These are phyloP conservation scores for Wallemia ichthyophaga DNA, from an alignment of 1,284 basidiomycete species.

Conservation along the genomic window DNA sequence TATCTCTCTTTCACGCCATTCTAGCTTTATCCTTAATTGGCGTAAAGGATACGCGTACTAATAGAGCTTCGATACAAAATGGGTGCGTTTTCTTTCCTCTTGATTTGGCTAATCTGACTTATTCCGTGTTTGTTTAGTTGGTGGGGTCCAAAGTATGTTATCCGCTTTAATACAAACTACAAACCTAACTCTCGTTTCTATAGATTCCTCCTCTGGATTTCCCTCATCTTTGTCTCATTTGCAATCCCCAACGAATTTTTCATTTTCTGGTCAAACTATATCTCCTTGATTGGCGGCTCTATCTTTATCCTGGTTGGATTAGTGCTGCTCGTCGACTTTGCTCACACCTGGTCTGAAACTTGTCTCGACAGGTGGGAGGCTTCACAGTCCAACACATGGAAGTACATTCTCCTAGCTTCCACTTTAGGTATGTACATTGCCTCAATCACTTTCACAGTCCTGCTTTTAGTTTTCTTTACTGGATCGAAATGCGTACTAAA, in stretches of 20 bases:
- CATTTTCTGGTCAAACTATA: constrained; percentile 84
- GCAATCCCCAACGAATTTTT: constrained; percentile 82
- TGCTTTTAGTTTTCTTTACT: constrained; percentile 80
- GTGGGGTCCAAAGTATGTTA: constrained; percentile 65
- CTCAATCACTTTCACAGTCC: constrained; percentile 48
- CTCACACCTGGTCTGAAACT: constrained; percentile 90
- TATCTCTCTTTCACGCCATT: constrained; percentile 63
- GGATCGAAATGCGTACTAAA: constrained; percentile 63
- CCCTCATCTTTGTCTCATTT: constrained; percentile 51
- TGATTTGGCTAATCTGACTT: background rate
- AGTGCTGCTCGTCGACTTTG: constrained; percentile 91
- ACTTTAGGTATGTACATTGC: constrained; percentile 63
- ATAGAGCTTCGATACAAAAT: constrained; percentile 82
- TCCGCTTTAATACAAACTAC: background rate
- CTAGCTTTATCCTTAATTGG: constrained; percentile 51
- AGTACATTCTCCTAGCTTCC: constrained; percentile 82
- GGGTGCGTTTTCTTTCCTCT: constrained; percentile 27
- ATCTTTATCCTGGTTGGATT: constrained; percentile 83
- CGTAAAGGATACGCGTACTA: constrained; percentile 62
- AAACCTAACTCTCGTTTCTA: background rate
- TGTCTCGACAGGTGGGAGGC: constrained; percentile 88
- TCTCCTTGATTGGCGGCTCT: constrained; percentile 65
- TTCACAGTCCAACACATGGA: constrained; percentile 57
- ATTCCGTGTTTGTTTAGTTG: constrained; percentile 40
- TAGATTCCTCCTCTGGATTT: constrained; percentile 41